phyloP scores from a whole-genome alignment of 768 basidiomycete genomes.

The Cystobasidium ongulense region DNA sequence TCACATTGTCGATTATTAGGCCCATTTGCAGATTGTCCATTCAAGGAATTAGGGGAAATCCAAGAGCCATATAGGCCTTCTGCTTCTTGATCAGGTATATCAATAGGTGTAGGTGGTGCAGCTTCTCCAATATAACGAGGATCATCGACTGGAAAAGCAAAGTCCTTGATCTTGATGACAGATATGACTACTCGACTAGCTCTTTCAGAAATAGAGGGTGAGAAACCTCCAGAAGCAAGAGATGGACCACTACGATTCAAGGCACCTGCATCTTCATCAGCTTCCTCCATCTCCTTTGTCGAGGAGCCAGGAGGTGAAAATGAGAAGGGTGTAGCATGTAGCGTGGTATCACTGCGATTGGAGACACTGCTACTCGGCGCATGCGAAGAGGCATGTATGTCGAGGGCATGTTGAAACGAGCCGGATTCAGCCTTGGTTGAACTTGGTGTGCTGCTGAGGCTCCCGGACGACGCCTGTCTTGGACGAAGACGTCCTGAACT shows the following conservation, averaged over 20 bases:
- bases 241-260: not conserved
- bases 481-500: not conserved
- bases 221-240: not conserved
- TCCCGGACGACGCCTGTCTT: not conserved
- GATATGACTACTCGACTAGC: not conserved
- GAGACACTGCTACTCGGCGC: not conserved
- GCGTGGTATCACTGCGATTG: not conserved
- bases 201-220: not conserved
- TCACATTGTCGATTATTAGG: not conserved
- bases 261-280: no score
- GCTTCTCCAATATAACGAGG: not conserved
- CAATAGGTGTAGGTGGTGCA: slow-evolving; percentile 8
- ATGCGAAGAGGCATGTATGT: not conserved
- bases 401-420: not conserved
- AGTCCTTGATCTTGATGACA: not conserved
- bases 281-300: not conserved
- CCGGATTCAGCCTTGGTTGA: not conserved
- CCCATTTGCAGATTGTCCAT: not conserved
- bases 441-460: not conserved
- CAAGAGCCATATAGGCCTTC: not conserved
- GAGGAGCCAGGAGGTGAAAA: not conserved
- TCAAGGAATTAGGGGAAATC: not conserved
- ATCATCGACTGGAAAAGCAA: not conserved
- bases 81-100: not conserved
- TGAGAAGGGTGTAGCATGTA: not conserved